Conservation (phyloP, 2,329 filamentous ascomycete species). For the Beauveria asiatica region DNA sequence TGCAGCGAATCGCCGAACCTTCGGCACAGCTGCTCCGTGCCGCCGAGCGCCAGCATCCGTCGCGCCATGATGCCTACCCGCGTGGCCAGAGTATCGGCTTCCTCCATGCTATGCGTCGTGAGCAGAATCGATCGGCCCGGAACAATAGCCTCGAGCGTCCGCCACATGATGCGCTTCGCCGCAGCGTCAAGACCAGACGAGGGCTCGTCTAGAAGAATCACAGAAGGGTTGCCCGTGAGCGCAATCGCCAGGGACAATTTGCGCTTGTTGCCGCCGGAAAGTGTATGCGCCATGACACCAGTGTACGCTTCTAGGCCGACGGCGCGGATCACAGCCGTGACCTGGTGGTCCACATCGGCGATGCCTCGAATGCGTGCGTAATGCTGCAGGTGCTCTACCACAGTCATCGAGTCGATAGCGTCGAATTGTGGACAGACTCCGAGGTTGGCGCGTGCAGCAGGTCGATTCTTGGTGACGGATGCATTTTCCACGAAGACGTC, state of each 20-base stretch:
- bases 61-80: conserved; percentile 64
- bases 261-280: conserved; percentile 70
- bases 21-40: conserved; percentile 56
- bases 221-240: conserved; percentile 64
- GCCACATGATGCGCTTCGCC: conserved; percentile 69
- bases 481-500: conserved; percentile 61
- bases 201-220: conserved; percentile 68
- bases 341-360: conserved; percentile 45
- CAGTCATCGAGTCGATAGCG: conserved; percentile 68
- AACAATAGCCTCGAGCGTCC: conserved; percentile 55
- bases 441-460: conserved; percentile 53
- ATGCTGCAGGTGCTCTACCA: conserved; percentile 62
- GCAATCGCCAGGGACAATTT: conserved; percentile 69
- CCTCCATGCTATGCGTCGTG: conserved; percentile 75
- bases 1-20: conserved; percentile 67
- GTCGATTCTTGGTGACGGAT: conserved; percentile 55
- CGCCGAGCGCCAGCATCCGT: conserved; percentile 71
- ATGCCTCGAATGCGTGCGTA: conserved; percentile 66
- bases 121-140: conserved; percentile 60
- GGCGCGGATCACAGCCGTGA: conserved; percentile 53
- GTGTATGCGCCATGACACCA: conserved; percentile 53
- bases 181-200: conserved; percentile 66
- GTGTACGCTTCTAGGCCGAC: conserved; percentile 57
- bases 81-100: conserved; percentile 64
- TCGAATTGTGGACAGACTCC: conserved; percentile 67